Evolutionary conservation across 805 yeast species (phyloP).

Genomic region (Candida nonsorbophila): DNA sequence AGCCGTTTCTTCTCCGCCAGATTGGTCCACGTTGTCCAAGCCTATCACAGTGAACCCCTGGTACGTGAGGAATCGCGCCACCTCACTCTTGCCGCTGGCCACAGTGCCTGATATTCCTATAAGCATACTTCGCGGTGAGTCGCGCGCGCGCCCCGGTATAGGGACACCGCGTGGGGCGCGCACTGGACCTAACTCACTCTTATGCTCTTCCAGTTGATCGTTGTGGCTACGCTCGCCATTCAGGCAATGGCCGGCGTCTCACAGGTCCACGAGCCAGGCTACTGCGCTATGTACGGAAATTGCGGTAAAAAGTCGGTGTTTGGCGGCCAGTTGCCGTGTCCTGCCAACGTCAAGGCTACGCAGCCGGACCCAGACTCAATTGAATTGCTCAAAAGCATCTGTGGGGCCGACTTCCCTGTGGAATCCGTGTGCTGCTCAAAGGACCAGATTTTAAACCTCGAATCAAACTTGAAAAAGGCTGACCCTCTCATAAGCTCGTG

Average conservation of each 20-base stretch:
- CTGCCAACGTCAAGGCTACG: constrained; percentile 47
- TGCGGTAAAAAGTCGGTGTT: constrained; percentile 82
- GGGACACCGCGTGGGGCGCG: neutral
- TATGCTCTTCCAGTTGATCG: too few relatives aligned
- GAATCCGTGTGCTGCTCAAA: constrained; percentile 64
- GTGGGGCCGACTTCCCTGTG: constrained; percentile 66
- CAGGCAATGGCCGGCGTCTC: too few relatives aligned
- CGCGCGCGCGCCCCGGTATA: neutral
- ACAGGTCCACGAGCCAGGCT: constrained; percentile 35
- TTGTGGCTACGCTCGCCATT: too few relatives aligned
- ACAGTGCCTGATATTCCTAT: constrained; percentile 71
- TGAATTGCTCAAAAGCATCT: constrained; percentile 47
- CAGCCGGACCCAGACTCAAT: constrained; percentile 41
- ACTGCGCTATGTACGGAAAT: constrained; percentile 51
- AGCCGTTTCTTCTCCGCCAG: neutral
- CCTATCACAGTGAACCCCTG: constrained; percentile 46
- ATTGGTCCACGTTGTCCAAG: constrained; percentile 2
- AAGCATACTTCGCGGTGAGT: constrained; percentile 41
- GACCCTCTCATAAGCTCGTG: constrained; percentile 46
- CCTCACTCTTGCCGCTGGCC: constrained; percentile 62
- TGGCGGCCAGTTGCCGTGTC: constrained; percentile 79
- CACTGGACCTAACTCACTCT: too few relatives aligned
- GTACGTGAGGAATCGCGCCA: constrained; percentile 49
- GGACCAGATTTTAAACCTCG: constrained; percentile 54
- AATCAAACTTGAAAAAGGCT: constrained; percentile 42